Evolutionary conservation across 495 filamentous ascomycete species (phyloP).

Genomic region (Entonaema liquescens): DNA sequence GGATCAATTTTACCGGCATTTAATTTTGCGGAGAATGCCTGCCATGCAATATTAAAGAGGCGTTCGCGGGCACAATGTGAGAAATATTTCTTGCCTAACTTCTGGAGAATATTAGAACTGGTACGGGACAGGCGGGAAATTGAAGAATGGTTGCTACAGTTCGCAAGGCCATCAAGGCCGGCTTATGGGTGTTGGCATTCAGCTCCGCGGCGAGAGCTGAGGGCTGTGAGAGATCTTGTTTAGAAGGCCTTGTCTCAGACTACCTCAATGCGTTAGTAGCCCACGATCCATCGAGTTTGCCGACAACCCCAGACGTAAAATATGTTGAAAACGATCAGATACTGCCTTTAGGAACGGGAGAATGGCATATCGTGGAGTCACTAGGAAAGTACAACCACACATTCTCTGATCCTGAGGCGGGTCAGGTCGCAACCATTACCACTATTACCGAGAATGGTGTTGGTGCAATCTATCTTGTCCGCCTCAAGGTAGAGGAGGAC

Average conservation of each 20-base stretch:
- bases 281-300: conserved; percentile 33
- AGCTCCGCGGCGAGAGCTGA: conserved; percentile 1
- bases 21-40: conserved; percentile 12
- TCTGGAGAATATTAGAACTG: not conserved
- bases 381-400: conserved; percentile 40
- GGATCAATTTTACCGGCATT: conserved; percentile 33
- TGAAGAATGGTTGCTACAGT: conserved; percentile 10
- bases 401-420: conserved; percentile 39
- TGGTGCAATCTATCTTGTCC: conserved; percentile 32
- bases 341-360: conserved; percentile 34
- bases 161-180: conserved; percentile 12
- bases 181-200: conserved; percentile 11
- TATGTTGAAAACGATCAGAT: conserved; percentile 43
- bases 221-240: conserved; percentile 28
- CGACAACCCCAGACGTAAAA: conserved; percentile 28
- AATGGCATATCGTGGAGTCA: conserved; percentile 38
- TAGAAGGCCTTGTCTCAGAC: conserved; percentile 33
- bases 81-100: not conserved
- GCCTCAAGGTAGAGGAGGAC: conserved; percentile 40
- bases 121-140: not conserved
- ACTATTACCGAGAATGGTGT: conserved; percentile 40
- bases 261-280: conserved; percentile 37
- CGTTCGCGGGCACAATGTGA: not conserved
- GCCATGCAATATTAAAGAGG: conserved; percentile 14
- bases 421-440: conserved; percentile 40